These are phyloP conservation scores for Oryza brachyantha DNA, from an alignment of 176 grass and related monocot genomes.

Conservation along the genomic window DNA sequence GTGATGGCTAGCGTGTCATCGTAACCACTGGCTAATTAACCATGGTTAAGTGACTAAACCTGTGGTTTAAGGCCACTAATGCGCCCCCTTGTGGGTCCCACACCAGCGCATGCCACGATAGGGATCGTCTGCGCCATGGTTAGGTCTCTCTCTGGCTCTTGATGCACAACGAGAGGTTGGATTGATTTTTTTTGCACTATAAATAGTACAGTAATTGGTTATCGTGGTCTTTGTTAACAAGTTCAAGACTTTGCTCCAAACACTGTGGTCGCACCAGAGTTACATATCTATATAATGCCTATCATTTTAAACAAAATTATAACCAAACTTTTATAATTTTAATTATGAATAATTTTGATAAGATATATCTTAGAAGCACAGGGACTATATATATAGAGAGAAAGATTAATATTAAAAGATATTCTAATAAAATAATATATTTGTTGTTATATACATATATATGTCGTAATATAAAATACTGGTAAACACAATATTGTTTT, in stretches of 20 bases:
- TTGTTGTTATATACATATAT: too few species aligned
- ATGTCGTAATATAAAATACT: too few species aligned
- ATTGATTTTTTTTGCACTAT: not conserved
- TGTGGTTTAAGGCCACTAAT: conserved; percentile 42
- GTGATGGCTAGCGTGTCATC: conserved; percentile 54
- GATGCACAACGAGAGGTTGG: not conserved
- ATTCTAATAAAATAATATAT: too few species aligned
- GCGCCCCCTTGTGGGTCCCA: conserved; percentile 18
- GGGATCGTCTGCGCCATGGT: conserved; percentile 15
- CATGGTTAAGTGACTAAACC: conserved; percentile 53
- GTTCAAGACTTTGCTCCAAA: not conserved
- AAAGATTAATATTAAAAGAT: too few species aligned
- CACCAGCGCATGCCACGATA: not conserved
- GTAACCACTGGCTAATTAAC: conserved; percentile 48
- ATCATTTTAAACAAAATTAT: too few species aligned
- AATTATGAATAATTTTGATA: too few species aligned
- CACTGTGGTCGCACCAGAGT: not conserved
- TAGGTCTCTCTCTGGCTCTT: not conserved
- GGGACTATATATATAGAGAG: too few species aligned
- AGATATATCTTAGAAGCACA: too few species aligned
- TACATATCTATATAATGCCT: too few species aligned
- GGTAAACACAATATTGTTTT: too few species aligned
- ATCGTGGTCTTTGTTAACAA: not conserved
- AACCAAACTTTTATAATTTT: too few species aligned
- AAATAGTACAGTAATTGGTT: not conserved